These are phyloP conservation scores for Ogataea neopini DNA, from an alignment of 805 yeast genomes.

Conservation along the genomic window DNA sequence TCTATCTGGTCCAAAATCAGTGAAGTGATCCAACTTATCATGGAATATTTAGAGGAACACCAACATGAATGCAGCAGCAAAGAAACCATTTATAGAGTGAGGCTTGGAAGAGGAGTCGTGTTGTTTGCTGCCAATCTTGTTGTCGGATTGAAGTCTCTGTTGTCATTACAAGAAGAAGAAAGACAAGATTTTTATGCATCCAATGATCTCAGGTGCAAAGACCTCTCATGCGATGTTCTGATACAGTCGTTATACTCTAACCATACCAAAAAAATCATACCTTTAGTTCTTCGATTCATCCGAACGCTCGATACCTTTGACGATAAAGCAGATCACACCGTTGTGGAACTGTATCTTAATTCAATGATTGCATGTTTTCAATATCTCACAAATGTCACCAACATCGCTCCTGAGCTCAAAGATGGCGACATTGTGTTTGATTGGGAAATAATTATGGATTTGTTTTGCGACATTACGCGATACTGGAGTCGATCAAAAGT, in stretches of 20 bases:
- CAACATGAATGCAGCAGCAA: conserved; percentile 1
- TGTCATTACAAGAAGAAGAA: conserved; percentile 10
- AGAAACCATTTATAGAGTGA: conserved; percentile 9
- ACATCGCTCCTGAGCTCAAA: conserved; percentile 7
- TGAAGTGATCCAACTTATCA: conserved; percentile 12
- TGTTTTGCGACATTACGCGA: conserved; percentile 6
- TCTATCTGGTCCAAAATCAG: conserved; percentile 25
- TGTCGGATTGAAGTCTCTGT: conserved; percentile 20
- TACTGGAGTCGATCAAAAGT: conserved; percentile 2
- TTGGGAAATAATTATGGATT: conserved; percentile 7
- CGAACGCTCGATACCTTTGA: conserved; percentile 3
- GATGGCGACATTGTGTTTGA: conserved; percentile 7
- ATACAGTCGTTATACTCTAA: conserved; percentile 16
- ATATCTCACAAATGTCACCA: conserved; percentile 21
- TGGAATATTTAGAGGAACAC: background rate
- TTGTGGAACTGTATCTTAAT: conserved; percentile 10
- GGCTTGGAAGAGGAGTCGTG: conserved; percentile 27
- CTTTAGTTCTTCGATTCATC: conserved; percentile 14
- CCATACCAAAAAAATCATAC: conserved; percentile 16
- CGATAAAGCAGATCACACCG: background rate
- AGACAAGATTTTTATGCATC: conserved; percentile 12
- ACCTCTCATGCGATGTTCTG: conserved; percentile 14
- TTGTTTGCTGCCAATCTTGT: conserved; percentile 27
- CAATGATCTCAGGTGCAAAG: conserved; percentile 15
- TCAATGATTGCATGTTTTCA: conserved; percentile 19